Base-by-base conservation (phyloP, 73 alveolate genomes). In the Paramecium caudatum region DNA sequence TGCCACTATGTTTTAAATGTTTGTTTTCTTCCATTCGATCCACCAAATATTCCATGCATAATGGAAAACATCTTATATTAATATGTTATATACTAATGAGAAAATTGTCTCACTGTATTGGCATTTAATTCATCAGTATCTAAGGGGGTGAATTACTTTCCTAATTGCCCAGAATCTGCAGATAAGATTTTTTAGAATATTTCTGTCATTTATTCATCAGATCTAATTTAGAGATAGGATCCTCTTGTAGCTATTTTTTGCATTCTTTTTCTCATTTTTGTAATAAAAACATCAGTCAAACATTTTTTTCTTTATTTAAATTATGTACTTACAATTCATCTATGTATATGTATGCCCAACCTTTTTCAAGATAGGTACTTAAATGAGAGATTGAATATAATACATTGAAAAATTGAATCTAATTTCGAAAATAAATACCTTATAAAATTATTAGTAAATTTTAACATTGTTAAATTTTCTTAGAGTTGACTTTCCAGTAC, bases 1-100 rank as follows among this genome's bases (percentile, higher is more conserved):
- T 65, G 8, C 83, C 83, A 65, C 2, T 1, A 65, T 65, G 49
- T 3, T 33, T 65, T 30, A 65, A 33, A 65, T 65, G 83, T 32
- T 65, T 46, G n/a, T 65, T 65, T 10, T 1, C 17, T 8, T 65
- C 47, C 15, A 65, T 32, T 33, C 17, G 27, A 65, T 65, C 83
- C 2, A 33, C 17, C 30, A 65, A 33, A 65, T 32, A 65, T 10
- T 36, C 49, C 83, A 65, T 65, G 34, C 83, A 65, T 9, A 65
- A 43, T 8, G 83, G 83, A 65, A 65, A 65, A 33, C 19, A 13
- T 3, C 83, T 65, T n/a, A 33, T 10, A 33, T 12, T 10, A 55
- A 27, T 10, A 0, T 5, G 23, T 3, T 23, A 8, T 1, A 23
- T 55, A 55, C 80, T 55, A 37, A 13, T 23, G 23, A 10, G 80